Conservation (phyloP, 2,329 filamentous ascomycete species). For the Arthrobotrys sphaeroides region DNA sequence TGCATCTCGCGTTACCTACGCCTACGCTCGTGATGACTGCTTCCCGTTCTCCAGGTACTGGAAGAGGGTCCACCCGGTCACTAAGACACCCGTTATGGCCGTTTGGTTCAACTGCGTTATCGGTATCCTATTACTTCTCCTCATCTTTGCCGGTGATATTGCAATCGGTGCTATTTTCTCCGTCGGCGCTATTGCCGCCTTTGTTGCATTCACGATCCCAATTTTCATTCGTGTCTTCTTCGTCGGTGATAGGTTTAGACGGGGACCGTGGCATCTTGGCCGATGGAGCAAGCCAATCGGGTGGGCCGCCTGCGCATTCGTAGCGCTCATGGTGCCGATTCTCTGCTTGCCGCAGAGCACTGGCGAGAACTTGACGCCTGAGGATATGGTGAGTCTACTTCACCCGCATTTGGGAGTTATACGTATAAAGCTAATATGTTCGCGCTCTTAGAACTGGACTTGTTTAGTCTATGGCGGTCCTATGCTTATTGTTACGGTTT, state of each 20-base stretch:
- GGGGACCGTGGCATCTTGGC: slow-evolving; percentile 75
- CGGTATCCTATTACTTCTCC: slow-evolving; percentile 69
- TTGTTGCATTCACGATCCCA: slow-evolving; percentile 70
- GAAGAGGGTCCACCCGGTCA: slow-evolving; percentile 70
- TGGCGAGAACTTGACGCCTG: slow-evolving; percentile 60
- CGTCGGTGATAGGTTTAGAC: slow-evolving; percentile 71
- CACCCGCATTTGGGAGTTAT: not conserved
- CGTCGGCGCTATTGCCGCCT: slow-evolving; percentile 75
- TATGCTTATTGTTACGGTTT: slow-evolving; percentile 69
- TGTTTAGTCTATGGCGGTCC: slow-evolving; percentile 72
- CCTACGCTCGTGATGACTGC: slow-evolving; percentile 76
- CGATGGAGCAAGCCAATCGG: slow-evolving; percentile 69
- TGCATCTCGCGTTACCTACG: slow-evolving; percentile 74
- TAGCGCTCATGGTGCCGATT: slow-evolving; percentile 74
- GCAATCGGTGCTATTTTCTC: slow-evolving; percentile 75
- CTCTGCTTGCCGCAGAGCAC: slow-evolving; percentile 71
- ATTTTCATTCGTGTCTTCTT: slow-evolving; percentile 70
- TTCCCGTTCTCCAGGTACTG: slow-evolving; percentile 71
- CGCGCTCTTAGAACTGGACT: slow-evolving; percentile 72
- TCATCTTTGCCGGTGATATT: slow-evolving; percentile 72
- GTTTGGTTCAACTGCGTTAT: slow-evolving; percentile 73
- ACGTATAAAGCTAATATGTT: slow-evolving; percentile 3
- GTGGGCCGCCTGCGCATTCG: slow-evolving; percentile 68
- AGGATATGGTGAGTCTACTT: slow-evolving; percentile 26
- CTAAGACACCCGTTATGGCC: slow-evolving; percentile 74